Evolutionary conservation across 345 rosid genomes (phyloP).

Genomic region (Gossypium arboreum): DNA sequence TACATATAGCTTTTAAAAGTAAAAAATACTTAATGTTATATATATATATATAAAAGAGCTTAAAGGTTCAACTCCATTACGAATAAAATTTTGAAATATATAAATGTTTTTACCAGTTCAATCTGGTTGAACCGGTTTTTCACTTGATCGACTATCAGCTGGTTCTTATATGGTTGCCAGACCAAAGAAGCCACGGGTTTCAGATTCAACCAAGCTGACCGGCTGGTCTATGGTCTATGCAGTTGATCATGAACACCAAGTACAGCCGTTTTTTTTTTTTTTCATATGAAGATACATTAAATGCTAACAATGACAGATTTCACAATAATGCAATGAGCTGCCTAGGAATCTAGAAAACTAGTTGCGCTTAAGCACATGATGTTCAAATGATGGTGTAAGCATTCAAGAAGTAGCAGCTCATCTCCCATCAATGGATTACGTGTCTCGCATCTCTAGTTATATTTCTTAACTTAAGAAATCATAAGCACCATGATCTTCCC

Average conservation of each 20-base stretch:
- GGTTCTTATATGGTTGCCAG: background rate
- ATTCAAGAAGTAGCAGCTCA: background rate
- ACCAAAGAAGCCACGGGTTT: background rate
- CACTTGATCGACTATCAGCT: background rate
- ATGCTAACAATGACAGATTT: background rate
- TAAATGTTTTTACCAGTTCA: no score
- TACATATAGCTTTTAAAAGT: background rate
- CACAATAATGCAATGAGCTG: background rate
- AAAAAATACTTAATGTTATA: no score
- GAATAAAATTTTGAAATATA: no score
- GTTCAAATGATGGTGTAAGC: background rate
- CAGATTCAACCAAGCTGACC: background rate
- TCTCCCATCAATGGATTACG: background rate
- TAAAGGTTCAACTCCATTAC: background rate
- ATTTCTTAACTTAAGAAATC: background rate
- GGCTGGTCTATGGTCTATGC: background rate
- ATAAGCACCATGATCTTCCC: background rate
- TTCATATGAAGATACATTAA: background rate
- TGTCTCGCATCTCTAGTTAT: background rate
- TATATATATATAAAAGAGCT: no score
- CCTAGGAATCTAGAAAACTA: conserved; percentile 6
- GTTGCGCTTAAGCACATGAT: background rate
- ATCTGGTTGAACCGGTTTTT: no score
- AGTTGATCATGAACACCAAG: background rate
- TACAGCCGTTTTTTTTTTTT: background rate